Base-by-base conservation (phyloP, 805 yeast species). In the Geotrichum ghanense region DNA sequence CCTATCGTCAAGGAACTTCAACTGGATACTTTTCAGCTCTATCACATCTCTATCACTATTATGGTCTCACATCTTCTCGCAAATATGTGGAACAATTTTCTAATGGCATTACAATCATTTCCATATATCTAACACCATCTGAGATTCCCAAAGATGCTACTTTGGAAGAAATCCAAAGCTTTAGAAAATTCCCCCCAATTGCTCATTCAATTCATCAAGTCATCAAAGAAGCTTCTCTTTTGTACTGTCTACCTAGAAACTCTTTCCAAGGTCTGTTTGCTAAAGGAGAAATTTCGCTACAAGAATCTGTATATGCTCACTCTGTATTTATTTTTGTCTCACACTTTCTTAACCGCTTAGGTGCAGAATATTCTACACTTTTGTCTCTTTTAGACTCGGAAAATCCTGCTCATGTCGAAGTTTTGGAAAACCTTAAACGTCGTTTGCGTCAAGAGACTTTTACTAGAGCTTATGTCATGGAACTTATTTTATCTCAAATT, bases 21-120 rank as follows among this genome's bases (percentile, higher is more conserved):
- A 82, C 92, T 42, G 81, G 87, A 54, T 90, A 83, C 70, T 86
- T 81, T 65, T 79, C 94, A 27, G 95, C 97, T 19, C 73, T 90
- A 51, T 75, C 86, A 44, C 83, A 89, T 52, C 73, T 90, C 63
- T 89, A 89, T 57, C 83, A 83, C 62, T 92, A 87, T 71, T 90
- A 90, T 67, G 83, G 87, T 52, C 74, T 92, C 56, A 75, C 78
- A 42, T 79, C 89, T 50, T 79, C 92, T 44, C 78, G 96, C 64
- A 88, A 88, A 68, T 92, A 89, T 62, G 88, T 92, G 49, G 98
- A 90, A 65, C 92, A 89, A 63, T 92, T 90, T 63, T 73, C 89
- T 54, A 87, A 89, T 61, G 95, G 95, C 45, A 75, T 81, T 52
- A 81, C 95, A 21, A 75, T 90, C 45, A 77, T 88, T 57, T 88